Percentiles rank a stretch among this genome's conserved stretches.
Conservation (phyloP, 2,329 filamentous ascomycete species). For the Monosporascus sp. region DNA sequence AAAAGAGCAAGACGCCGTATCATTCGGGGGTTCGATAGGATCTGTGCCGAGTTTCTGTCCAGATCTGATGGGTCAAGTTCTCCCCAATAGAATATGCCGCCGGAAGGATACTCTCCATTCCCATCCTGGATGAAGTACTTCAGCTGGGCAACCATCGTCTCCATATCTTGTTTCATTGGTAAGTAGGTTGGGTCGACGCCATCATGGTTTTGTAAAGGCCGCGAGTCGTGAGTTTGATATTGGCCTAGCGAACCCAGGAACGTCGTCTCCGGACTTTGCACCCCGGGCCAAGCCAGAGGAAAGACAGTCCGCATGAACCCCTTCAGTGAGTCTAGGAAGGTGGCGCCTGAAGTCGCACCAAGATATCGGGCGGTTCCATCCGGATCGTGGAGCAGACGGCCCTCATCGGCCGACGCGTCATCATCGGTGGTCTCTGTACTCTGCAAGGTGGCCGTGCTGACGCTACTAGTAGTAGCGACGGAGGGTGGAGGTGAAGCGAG, state of each 20-base stretch:
- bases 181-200: constrained; percentile 34
- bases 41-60: constrained; percentile 12
- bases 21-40: constrained; percentile 5
- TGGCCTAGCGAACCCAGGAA: constrained; percentile 39
- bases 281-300: constrained; percentile 25
- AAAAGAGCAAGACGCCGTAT: constrained; percentile 39
- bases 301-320: constrained; percentile 38
- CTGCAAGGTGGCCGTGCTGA: not conserved
- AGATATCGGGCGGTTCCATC: constrained; percentile 41
- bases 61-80: constrained; percentile 27
- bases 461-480: not conserved
- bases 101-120: constrained; percentile 34
- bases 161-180: constrained; percentile 32
- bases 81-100: constrained; percentile 46
- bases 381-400: constrained; percentile 38
- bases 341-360: constrained; percentile 45
- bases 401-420: constrained; percentile 25
- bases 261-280: constrained; percentile 12
- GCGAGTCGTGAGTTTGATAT: constrained; percentile 44
- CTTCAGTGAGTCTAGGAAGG: constrained; percentile 45
- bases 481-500: constrained; percentile 9
- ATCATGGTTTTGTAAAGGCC: constrained; percentile 30
- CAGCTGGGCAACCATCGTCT: constrained; percentile 33
- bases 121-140: constrained; percentile 42
- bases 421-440: constrained; percentile 7